These are phyloP conservation scores for Leccinum rimulosum DNA, from an alignment of 768 basidiomycete species.

Conservation along the genomic window DNA sequence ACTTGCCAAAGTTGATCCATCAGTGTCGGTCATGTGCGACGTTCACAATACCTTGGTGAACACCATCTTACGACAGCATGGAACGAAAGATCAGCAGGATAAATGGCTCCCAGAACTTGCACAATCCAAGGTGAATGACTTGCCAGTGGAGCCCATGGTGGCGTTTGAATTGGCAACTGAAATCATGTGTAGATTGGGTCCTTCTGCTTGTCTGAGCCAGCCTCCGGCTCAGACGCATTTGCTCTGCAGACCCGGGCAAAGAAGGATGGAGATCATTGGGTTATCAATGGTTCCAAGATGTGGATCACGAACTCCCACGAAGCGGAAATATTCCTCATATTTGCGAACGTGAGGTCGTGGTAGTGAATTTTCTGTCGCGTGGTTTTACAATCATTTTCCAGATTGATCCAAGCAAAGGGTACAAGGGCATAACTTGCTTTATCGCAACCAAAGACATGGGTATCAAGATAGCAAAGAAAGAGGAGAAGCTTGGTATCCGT, in stretches of 20 bases:
- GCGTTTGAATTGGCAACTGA: slow-evolving; percentile 4
- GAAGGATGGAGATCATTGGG: slow-evolving; percentile 81
- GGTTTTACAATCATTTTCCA: slow-evolving; percentile 25
- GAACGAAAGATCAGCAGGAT: slow-evolving; percentile 77
- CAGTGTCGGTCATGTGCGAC: slow-evolving; percentile 94
- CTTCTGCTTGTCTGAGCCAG: slow-evolving; percentile 92
- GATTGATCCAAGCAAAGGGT: slow-evolving; percentile 88
- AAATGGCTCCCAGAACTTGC: slow-evolving; percentile 87
- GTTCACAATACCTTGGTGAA: slow-evolving; percentile 99
- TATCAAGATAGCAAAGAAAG: slow-evolving; percentile 96
- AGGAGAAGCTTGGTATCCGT: slow-evolving; percentile 95
- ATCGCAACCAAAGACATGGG: slow-evolving; percentile 96
- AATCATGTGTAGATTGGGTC: slow-evolving; percentile 70
- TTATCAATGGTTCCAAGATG: slow-evolving; percentile 98
- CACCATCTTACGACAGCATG: slow-evolving; percentile 88
- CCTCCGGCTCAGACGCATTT: slow-evolving; percentile 96
- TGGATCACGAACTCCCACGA: slow-evolving; percentile 97
- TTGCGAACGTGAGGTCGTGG: slow-evolving; percentile 76
- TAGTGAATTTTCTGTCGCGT: background rate
- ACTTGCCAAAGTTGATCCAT: slow-evolving; percentile 93
- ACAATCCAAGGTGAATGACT: slow-evolving; percentile 58
- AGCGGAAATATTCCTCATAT: slow-evolving; percentile 89
- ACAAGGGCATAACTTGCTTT: slow-evolving; percentile 99
- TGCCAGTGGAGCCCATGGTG: background rate
- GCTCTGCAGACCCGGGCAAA: slow-evolving; percentile 91